A percentile compares a stretch with the other conserved stretches of the same genome.
phyloP scores from a whole-genome alignment of 2,329 filamentous ascomycete genomes.

The Mariannaea elegans region DNA sequence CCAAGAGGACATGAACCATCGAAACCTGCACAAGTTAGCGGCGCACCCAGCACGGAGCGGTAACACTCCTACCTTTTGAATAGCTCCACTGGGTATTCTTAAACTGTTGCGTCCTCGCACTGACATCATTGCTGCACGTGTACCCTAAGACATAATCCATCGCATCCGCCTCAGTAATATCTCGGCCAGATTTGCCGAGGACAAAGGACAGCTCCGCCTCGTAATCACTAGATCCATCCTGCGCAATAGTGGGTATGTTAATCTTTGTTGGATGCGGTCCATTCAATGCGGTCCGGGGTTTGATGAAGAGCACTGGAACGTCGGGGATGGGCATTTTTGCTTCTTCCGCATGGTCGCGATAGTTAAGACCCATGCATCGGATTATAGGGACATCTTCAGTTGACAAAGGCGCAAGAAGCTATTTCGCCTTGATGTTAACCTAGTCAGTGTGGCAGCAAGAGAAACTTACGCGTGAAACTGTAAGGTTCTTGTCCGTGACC shows the following conservation, averaged over 20 bases:
- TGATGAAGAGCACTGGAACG: constrained; percentile 49
- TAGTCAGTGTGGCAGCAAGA: constrained; percentile 45
- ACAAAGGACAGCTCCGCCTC: constrained; percentile 51
- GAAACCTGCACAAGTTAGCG: no score
- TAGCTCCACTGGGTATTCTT: no score
- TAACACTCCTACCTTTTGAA: no score
- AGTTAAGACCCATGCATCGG: constrained; percentile 57
- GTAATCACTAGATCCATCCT: constrained; percentile 55
- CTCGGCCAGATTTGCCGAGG: constrained; percentile 51
- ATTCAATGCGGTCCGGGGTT: constrained; percentile 47
- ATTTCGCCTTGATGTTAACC: no score
- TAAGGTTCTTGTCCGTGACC: not conserved
- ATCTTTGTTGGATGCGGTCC: constrained; percentile 44
- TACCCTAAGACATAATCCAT: constrained; percentile 52
- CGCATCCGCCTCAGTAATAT: constrained; percentile 48
- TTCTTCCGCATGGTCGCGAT: constrained; percentile 50
- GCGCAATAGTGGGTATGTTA: constrained; percentile 32
- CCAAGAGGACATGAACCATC: constrained; percentile 62
- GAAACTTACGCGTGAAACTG: not conserved
- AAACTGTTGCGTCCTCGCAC: constrained; percentile 48
- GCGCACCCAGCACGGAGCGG: no score
- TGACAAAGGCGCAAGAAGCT: no score
- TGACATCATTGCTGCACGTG: constrained; percentile 51
- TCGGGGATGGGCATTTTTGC: constrained; percentile 48
- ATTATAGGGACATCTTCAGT: constrained; percentile 50